Percentiles rank a stretch among this genome's conserved stretches.
These are phyloP conservation scores for Helotiales sp. DNA, from an alignment of 2,329 filamentous ascomycete genomes.

Conservation along the genomic window DNA sequence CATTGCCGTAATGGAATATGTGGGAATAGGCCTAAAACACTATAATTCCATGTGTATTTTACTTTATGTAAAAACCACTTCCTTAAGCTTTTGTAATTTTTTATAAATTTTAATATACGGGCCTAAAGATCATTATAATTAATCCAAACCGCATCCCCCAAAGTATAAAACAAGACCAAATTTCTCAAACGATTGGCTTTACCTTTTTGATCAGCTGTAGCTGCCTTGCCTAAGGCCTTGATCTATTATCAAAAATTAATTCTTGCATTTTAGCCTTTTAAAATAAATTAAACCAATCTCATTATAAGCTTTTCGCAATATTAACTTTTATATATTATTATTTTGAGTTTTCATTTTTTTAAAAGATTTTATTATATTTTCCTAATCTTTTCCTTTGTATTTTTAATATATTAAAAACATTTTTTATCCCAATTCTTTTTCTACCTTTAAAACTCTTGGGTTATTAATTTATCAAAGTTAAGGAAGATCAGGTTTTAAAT, in stretches of 20 bases:
- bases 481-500: background rate
- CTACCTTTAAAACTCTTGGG: background rate
- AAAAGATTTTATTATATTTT: background rate
- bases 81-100: too few relatives aligned
- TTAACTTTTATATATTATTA: background rate
- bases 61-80: too few relatives aligned
- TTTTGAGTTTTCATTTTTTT: conserved; percentile 1
- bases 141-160: background rate
- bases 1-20: background rate
- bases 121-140: too few relatives aligned
- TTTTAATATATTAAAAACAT: background rate
- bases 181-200: background rate
- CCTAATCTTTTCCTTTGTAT: background rate
- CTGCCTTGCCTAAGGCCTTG: background rate
- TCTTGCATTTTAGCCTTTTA: background rate
- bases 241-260: background rate
- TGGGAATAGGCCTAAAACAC: too few relatives aligned
- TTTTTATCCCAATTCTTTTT: background rate
- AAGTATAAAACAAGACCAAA: background rate
- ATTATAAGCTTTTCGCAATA: background rate
- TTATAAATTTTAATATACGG: too few relatives aligned
- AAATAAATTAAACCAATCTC: background rate
- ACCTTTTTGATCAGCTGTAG: background rate
- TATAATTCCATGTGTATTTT: too few relatives aligned
- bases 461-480: background rate